Evolutionary conservation across 495 filamentous ascomycete genomes (phyloP).

Genomic region (Xylaria acuta): DNA sequence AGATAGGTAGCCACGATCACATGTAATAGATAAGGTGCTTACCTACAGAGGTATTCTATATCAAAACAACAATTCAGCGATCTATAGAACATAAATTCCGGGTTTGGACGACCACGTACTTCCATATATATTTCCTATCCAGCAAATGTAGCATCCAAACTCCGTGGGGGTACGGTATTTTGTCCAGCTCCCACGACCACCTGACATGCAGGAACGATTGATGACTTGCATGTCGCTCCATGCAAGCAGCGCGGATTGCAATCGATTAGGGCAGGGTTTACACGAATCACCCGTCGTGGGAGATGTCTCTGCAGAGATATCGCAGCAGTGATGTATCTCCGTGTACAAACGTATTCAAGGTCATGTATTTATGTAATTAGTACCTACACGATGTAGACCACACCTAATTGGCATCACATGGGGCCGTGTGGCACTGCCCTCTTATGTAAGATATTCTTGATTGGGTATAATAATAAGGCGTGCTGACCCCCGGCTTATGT

Average conservation of each 20-base stretch:
- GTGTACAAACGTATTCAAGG: background rate
- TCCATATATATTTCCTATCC: background rate
- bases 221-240: slow-evolving; percentile 22
- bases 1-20: background rate
- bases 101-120: background rate
- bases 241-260: slow-evolving; percentile 13
- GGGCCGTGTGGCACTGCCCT: background rate
- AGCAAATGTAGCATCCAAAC: background rate
- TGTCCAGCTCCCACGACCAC: background rate
- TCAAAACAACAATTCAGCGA: background rate
- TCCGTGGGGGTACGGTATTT: slow-evolving; percentile 8
- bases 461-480: background rate
- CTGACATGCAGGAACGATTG: slow-evolving; percentile 24
- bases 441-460: slow-evolving; percentile 4
- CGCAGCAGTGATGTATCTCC: background rate
- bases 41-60: background rate
- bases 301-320: background rate
- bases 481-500: background rate
- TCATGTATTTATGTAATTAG: background rate
- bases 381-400: no score
- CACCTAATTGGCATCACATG: background rate
- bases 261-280: background rate
- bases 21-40: background rate
- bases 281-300: background rate
- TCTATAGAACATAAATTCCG: background rate